Conservation (phyloP, 164 flowering plant genomes). For the Piper betle region DNA sequence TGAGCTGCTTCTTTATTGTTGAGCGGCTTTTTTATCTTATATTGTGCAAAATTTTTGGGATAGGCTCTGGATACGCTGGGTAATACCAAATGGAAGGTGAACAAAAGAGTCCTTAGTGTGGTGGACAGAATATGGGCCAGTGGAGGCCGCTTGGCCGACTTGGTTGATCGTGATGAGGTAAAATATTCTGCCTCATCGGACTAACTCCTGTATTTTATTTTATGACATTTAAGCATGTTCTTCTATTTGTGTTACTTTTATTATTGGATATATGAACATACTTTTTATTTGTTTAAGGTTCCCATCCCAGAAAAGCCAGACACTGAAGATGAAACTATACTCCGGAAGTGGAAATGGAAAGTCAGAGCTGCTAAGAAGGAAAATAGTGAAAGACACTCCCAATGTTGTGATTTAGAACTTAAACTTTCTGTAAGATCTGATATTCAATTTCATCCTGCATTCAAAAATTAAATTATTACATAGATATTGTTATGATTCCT, state of each 20-base stretch:
- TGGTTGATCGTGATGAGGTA: conserved; percentile 84
- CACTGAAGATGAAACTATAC: conserved; percentile 62
- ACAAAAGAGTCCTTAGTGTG: conserved; percentile 65
- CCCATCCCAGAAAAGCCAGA: conserved; percentile 75
- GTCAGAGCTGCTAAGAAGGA: conserved; percentile 55
- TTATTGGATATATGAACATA: neutral
- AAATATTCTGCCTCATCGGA: conserved; percentile 12
- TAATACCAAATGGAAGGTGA: conserved; percentile 79
- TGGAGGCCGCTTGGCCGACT: conserved; percentile 76
- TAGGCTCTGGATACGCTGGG: conserved; percentile 95
- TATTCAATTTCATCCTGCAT: neutral
- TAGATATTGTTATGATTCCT: conserved; percentile 3
- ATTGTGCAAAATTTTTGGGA: too few relatives aligned
- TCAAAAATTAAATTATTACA: neutral
- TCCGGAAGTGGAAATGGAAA: conserved; percentile 84
- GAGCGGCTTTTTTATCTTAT: neutral
- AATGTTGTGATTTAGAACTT: conserved; percentile 83
- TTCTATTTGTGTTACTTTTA: neutral
- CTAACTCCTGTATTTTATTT: neutral
- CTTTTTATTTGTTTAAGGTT: conserved; percentile 23
- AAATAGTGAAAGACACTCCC: conserved; percentile 81
- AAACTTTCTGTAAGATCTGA: conserved; percentile 71
- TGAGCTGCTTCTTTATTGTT: neutral
- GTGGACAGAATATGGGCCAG: conserved; percentile 86
- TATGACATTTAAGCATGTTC: neutral